phyloP scores from a whole-genome alignment of 441 rosid genomes.

The Rhodomyrtus psidioides region DNA sequence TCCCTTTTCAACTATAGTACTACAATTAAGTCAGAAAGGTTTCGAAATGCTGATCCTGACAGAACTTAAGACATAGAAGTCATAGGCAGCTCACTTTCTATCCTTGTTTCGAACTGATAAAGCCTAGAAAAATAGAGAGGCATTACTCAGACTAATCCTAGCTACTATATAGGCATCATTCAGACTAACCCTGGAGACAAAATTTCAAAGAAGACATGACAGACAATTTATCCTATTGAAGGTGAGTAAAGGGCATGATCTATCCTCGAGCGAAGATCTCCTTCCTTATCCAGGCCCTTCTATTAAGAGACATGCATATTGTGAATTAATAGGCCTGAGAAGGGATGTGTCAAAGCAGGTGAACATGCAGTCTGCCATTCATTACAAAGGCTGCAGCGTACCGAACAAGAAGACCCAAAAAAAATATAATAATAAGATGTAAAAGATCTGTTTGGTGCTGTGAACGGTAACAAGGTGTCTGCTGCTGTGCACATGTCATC shows the following conservation, averaged over 20 bases:
- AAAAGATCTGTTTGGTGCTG: not conserved
- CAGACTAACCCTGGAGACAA: not conserved
- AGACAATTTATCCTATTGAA: not conserved
- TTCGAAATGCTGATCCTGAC: not conserved
- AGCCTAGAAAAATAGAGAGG: not conserved
- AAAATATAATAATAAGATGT: not conserved
- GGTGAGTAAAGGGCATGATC: not conserved
- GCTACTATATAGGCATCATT: not conserved
- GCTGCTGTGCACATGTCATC: not conserved
- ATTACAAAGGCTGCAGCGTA: not conserved
- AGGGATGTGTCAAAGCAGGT: not conserved
- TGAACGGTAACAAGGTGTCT: not conserved
- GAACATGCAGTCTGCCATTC: not conserved
- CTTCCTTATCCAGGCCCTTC: not conserved
- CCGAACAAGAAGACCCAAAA: not conserved
- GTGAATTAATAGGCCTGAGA: not conserved
- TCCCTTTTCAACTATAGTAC: not conserved
- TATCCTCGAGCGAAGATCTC: not conserved
- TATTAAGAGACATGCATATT: not conserved
- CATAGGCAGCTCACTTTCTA: not conserved
- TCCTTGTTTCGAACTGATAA: not conserved
- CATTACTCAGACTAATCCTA: not conserved
- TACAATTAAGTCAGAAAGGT: not conserved
- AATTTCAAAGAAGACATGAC: not conserved
- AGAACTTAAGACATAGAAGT: not conserved